Percentiles rank a stretch among this genome's conserved stretches.
Evolutionary conservation across 2,329 filamentous ascomycete species (phyloP).

Genomic region (Apiospora aurea): DNA sequence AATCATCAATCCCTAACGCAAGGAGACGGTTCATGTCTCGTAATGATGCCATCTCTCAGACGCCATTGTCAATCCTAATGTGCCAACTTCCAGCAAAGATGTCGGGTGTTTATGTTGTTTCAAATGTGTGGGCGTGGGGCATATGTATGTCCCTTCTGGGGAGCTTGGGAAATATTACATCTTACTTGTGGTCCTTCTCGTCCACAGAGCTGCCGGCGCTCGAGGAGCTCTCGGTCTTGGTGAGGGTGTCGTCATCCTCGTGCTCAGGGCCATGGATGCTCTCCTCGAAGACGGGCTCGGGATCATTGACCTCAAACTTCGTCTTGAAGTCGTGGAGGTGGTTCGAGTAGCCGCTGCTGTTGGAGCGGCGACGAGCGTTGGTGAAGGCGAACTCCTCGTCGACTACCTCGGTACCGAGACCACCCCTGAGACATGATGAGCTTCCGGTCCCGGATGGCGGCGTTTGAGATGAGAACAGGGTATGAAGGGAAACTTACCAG

Average conservation of each 20-base stretch:
- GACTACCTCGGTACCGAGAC: conserved; percentile 80
- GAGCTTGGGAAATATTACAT: conserved; percentile 25
- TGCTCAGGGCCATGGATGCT: conserved; percentile 72
- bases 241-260: conserved; percentile 64
- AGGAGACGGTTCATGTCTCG: conserved; percentile 18
- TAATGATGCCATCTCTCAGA: conserved; percentile 8
- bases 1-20: neutral
- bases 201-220: conserved; percentile 66
- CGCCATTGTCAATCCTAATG: conserved; percentile 14
- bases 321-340: conserved; percentile 85
- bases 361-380: conserved; percentile 90
- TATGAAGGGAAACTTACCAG: conserved; percentile 69
- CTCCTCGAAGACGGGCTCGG: conserved; percentile 93
- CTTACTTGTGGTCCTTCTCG: conserved; percentile 45
- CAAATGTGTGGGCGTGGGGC: conserved; percentile 13
- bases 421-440: conserved; percentile 69
- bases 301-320: conserved; percentile 92
- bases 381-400: conserved; percentile 84
- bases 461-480: neutral
- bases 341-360: conserved; percentile 79
- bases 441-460: conserved; percentile 27
- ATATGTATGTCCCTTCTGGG: conserved; percentile 18
- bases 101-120: conserved; percentile 15
- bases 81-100: conserved; percentile 21
- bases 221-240: conserved; percentile 66